Conservation (phyloP, 345 rosid species). For the Ricinus communis region DNA sequence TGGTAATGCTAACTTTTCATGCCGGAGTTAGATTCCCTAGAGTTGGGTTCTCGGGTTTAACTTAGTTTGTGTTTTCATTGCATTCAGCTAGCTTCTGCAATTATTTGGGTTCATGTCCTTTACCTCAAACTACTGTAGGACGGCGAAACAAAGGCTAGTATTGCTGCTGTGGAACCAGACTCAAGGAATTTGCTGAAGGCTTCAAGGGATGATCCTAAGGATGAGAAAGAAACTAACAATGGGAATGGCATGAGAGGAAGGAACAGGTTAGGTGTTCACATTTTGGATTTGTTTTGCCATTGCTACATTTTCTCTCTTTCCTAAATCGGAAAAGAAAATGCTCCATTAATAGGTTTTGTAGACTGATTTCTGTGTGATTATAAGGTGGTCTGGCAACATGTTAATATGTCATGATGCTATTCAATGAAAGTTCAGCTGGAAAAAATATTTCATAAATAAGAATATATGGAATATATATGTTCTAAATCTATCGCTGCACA, state of each 20-base stretch:
- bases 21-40: conserved; percentile 53
- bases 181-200: conserved; percentile 39
- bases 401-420: not conserved
- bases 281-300: not conserved
- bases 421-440: not conserved
- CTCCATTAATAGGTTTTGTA: not conserved
- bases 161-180: conserved; percentile 41
- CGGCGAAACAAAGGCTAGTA: conserved; percentile 48
- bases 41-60: conserved; percentile 59
- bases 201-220: conserved; percentile 43
- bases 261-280: conserved; percentile 44
- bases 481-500: not conserved
- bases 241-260: conserved; percentile 63
- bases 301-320: not conserved
- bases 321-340: not conserved
- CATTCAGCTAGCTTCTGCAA: conserved; percentile 98
- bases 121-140: conserved; percentile 99
- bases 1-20: conserved; percentile 77
- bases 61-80: conserved; percentile 71
- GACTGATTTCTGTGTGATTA: not conserved
- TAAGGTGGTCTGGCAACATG: not conserved
- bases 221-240: conserved; percentile 45
- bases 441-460: not conserved
- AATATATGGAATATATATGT: not conserved
- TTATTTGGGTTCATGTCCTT: conserved; percentile 99